Evolutionary conservation across 192 early-diverging fungal genomes (phyloP).

Genomic region (Dissophora ornata): DNA sequence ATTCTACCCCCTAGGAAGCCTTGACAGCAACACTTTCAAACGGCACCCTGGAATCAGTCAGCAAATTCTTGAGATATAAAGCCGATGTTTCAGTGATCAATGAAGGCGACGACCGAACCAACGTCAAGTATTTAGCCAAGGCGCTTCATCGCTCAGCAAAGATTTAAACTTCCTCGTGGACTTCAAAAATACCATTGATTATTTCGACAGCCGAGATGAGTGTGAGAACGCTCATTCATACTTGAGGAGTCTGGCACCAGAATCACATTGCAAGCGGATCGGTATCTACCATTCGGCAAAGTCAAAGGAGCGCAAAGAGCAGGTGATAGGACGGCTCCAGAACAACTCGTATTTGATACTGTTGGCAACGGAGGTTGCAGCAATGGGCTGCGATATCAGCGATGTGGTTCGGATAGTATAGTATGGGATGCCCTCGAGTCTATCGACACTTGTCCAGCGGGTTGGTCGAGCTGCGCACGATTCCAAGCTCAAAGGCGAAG

Average conservation of each 20-base stretch:
- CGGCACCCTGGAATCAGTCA: neutral
- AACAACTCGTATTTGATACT: neutral
- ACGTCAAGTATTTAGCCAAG: neutral
- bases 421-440: neutral
- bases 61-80: neutral
- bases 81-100: conserved; percentile 1
- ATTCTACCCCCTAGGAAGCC: neutral
- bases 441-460: conserved; percentile 3
- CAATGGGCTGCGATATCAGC: conserved; percentile 24
- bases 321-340: neutral
- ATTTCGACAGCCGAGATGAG: no score
- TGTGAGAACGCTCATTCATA: no score
- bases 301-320: conserved; percentile 7
- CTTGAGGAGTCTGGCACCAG: neutral
- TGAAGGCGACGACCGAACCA: conserved; percentile 5
- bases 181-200: conserved; percentile 13
- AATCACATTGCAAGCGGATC: neutral
- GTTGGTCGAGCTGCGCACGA: conserved; percentile 13
- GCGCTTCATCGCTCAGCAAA: neutral
- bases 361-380: conserved; percentile 12
- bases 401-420: conserved; percentile 16
- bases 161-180: conserved; percentile 8
- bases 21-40: conserved; percentile 10
- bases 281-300: neutral
- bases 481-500: neutral